These are phyloP conservation scores for Fraxinus nigra DNA, from an alignment of 305 asterid genomes.

Conservation along the genomic window DNA sequence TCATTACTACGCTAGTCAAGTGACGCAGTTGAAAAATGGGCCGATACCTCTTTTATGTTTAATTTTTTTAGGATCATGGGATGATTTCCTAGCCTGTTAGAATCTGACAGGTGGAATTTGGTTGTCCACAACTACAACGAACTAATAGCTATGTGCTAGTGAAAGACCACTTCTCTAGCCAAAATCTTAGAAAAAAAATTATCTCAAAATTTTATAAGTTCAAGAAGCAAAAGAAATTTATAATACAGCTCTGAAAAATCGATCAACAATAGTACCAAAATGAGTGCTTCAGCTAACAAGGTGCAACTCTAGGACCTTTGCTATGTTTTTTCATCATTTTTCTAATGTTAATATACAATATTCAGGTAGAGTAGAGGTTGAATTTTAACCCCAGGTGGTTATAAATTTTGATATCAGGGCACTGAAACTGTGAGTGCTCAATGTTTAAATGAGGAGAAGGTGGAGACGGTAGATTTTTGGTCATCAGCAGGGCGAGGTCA, in stretches of 20 bases:
- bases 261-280: constrained; percentile 19
- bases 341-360: not conserved
- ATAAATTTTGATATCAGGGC: constrained; percentile 12
- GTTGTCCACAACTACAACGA: constrained; percentile 13
- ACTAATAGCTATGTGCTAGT: not conserved
- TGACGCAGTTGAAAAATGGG: not conserved
- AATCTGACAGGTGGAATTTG: not conserved
- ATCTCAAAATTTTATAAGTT: not conserved
- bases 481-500: constrained; percentile 48
- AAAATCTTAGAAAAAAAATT: constrained; percentile 3
- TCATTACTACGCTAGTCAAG: not conserved
- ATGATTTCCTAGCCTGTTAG: not conserved
- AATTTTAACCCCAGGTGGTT: not conserved
- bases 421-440: constrained; percentile 17
- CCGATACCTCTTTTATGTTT: not conserved
- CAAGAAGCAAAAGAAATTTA: constrained; percentile 12
- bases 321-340: not conserved
- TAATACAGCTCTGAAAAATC: not conserved
- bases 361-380: not conserved
- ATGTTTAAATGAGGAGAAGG: constrained; percentile 36
- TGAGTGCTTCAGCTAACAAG: constrained; percentile 38
- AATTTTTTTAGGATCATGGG: not conserved
- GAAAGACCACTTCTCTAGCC: constrained; percentile 24
- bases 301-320: constrained; percentile 28
- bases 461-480: constrained; percentile 39